Evolutionary conservation across 2,329 filamentous ascomycete species (phyloP), one percentile per base, ranked within the genome.

Genomic region (Exophiala sp.): DNA sequence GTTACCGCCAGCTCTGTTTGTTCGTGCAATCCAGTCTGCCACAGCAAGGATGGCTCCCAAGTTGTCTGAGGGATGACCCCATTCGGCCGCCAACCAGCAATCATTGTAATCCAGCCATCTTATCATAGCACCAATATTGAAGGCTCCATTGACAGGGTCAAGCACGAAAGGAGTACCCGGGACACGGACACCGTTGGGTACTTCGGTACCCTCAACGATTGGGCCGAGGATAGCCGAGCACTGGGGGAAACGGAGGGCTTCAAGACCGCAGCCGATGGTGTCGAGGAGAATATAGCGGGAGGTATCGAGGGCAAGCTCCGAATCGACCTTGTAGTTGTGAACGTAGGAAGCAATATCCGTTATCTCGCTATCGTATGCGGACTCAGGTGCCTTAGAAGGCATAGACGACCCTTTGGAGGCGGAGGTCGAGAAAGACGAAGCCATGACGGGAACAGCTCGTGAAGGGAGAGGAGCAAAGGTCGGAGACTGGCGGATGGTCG

Each of bases 21-120:
- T 96, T 66, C 94, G 88, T 65, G 91, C 95, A 69, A 96, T 84
- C 94, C 94, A 99, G 79, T 99, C 94, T 57, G 94, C 90, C 48
- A 96, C 91, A 43, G 92, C 90, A 59, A 99, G 84, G 70, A 99
- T 99, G 67, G 92, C 94, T 60, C 94, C 94, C 65, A 99, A 75
- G 80, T 99, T 99, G 79, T 99, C 94, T 3, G 91, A 96, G 59
- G 94, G 94, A 75, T 99, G 94, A 55, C 94, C 94, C 94, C 94
- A 99, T 78, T 99, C 94, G 52, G 94, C 94, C 41, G 92, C 94
- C 61, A 97, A 81, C 94, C 92, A 99, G 84, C 94, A 97, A 82
- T 99, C 94, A 74, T 99, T 99, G 83, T 97, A 99, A 78, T 99
- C 94, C 67, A 99, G 84, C 94, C 94, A 99, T 70, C 94, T 84